Base-by-base conservation (phyloP, 768 basidiomycete species). In the Trametes villosa region DNA sequence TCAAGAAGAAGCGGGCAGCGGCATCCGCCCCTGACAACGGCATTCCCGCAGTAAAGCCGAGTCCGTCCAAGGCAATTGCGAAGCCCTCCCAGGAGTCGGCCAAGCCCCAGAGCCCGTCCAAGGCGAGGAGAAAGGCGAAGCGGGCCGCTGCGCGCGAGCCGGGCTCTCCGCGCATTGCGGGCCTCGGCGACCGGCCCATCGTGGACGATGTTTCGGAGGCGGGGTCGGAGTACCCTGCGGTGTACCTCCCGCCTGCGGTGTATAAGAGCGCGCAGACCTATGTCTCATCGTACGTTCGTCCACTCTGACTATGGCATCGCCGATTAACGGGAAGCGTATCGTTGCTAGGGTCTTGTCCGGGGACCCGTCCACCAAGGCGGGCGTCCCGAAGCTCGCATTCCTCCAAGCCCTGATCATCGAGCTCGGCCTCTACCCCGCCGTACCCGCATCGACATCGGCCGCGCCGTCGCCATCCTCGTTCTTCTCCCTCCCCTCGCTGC, bases 341-440 rank as follows among this genome's bases (percentile, higher is more conserved):
- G 18, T 20, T 9, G 13, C 11, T 46, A 64, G 55, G 22, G 57
- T 64, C 30, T 49, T 67, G 9, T 60, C 65, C 42, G 55, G 56
- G 84, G 17, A 86, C 83, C 75, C 77, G 2, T 79, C 81, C 61
- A 80, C 85, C 1, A 71, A 77, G 27, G 30, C 70, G 6, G 79
- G 77, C 17, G 57, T 67, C 26, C 81, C 79, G 53, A 78, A 83
- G 38, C 81, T 92, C 34, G 78, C 81, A 7, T 76, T 92, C 38
- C 77, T 92, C 7, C 91, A 91, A 58, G 85, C 89, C 0, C 81
- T 92, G 59, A 85, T 91, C 65, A 78, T 92, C 61, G 91, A 92
- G 74, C 79, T 92, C n/a, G 90, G 90, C n/a, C 75, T 76, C 41
- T 69, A 58, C 54, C 54, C 70, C 29, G 22, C 67, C 13, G 41